Conservation (phyloP, 2,329 filamentous ascomycete species). For the Coniochaeta sp. region DNA sequence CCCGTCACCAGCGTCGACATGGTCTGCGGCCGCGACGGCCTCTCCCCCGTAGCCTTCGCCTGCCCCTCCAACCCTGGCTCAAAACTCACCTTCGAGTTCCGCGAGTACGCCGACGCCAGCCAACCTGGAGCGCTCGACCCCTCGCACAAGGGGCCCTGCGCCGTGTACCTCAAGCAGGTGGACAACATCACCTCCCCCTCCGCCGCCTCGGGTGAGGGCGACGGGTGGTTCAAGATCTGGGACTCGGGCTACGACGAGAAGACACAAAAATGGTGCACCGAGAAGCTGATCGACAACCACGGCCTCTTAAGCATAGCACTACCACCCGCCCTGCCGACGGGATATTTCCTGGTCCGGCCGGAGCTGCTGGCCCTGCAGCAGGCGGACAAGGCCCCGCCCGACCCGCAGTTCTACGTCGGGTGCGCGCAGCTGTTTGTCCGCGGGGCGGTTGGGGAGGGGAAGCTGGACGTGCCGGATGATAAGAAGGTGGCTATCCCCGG, state of each 20-base stretch:
- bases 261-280: slow-evolving; percentile 59
- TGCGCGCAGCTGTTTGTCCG: slow-evolving; percentile 65
- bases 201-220: slow-evolving; percentile 44
- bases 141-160: slow-evolving; percentile 61
- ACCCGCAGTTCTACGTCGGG: slow-evolving; percentile 67
- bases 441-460: slow-evolving; percentile 27
- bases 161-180: slow-evolving; percentile 68
- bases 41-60: slow-evolving; percentile 36
- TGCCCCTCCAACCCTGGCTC: slow-evolving; percentile 44
- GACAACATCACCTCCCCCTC: slow-evolving; percentile 33
- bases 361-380: slow-evolving; percentile 65
- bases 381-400: slow-evolving; percentile 42
- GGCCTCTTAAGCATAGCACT: slow-evolving; percentile 57
- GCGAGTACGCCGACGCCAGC: slow-evolving; percentile 48
- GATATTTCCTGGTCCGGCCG: slow-evolving; percentile 64
- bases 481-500: slow-evolving; percentile 59
- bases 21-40: slow-evolving; percentile 53
- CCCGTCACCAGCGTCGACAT: slow-evolving; percentile 53
- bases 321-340: slow-evolving; percentile 52
- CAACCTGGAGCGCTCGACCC: slow-evolving; percentile 49
- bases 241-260: slow-evolving; percentile 56
- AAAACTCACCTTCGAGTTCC: slow-evolving; percentile 60
- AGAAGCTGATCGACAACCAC: slow-evolving; percentile 57
- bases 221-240: slow-evolving; percentile 74
- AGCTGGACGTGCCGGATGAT: slow-evolving; percentile 37